Evolutionary conservation across 208 protist genomes (phyloP), one percentile per base, ranked within the genome.

Genomic region (Leishmania mexicana): DNA sequence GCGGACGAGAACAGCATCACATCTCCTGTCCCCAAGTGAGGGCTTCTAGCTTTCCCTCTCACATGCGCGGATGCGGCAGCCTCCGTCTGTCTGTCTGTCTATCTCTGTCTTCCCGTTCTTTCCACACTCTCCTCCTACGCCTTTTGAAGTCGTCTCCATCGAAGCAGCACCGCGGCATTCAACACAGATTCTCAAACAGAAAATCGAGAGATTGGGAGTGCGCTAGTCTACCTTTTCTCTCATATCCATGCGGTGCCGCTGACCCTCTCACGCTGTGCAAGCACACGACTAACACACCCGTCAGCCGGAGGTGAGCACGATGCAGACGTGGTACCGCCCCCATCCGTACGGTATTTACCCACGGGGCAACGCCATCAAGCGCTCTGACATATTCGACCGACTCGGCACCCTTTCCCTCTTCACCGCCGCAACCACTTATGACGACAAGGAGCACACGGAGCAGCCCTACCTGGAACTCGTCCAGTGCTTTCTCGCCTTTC

Each of bases 261-360:
- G 51, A 45, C 51, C 17, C 35, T 42, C n/a, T 42, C n/a, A 76
- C 51, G 13, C 47, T 0, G 51, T 54, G 28, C 24, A 42, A 31
- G n/a, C 28, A 77, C 11, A 58, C 35, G 4, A 72, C 24, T 21
- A 76, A 40, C 62, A 4, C 31, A 40, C 31, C 31, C 24, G 40
- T 35, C 28, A 73, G 49, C 38, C 54, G 38, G 49, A 72, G 67
- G 38, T 7, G 31, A 49, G 15, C 31, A 53, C 31, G 5, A 91
- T 88, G 87, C 92, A 95, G 78, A 90, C 80, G 73, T 97, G 91
- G 92, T 97, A 95, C 79, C 79, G 87, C 17, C 92, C 91, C 38
- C 91, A 96, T 71, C 92, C 92, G 15, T 93, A 95, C 84, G 94
- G 92, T 51, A 88, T 96, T 45, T 96, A 95, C 83, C 94, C 94